Evolutionary conservation across 1,139 yeast species (phyloP), one percentile per base, ranked within the genome.

Genomic region (Ogataea hybrid): DNA sequence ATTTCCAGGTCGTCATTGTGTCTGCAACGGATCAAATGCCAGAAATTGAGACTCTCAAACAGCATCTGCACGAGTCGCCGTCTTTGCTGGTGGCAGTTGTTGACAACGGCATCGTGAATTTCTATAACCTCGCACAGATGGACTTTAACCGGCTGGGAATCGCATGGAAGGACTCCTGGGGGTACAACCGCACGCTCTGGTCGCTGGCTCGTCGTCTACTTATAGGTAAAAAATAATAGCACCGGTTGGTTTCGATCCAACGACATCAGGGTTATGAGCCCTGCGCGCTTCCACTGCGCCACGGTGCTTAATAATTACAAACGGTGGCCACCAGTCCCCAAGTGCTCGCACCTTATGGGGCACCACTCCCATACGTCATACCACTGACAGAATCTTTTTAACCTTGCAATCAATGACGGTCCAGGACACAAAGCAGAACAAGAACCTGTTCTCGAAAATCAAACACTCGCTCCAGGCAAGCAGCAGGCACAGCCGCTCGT

Each of bases 241-340:
- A 94, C 85, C 85, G 92, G 94, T 81, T 75, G 90, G 96, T 88
- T 86, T 88, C 96, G 96, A 88, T 88, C 96, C 94, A 75, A 81
- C 94, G 96, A 86, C 96, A 84, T 87, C 95, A 86, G 96, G 96
- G 96, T 88, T 88, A 88, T 87, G 65, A 61, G 65, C 65, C 64
- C 95, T 84, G 95, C 95, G 94, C 95, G 95, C 95, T 86, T 84
- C 95, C 95, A 81, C 95, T 86, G 95, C 95, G 95, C 94, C 94
- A 85, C 89, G 80, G 81, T 85, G 87, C 86, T 69, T 9, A 22
- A 16, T 15, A 30, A 28, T 28, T 12, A 3, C 17, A 12, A 8
- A 8, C 1, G 20, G 20, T 18, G 20, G 20, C 20, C 20, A 18
- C 7, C 20, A 6, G 20, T 7, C 20, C 8, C 7, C 20, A 18